These are phyloP conservation scores for Bipolaris bicolor DNA, from an alignment of 2,329 filamentous ascomycete genomes.

Conservation along the genomic window DNA sequence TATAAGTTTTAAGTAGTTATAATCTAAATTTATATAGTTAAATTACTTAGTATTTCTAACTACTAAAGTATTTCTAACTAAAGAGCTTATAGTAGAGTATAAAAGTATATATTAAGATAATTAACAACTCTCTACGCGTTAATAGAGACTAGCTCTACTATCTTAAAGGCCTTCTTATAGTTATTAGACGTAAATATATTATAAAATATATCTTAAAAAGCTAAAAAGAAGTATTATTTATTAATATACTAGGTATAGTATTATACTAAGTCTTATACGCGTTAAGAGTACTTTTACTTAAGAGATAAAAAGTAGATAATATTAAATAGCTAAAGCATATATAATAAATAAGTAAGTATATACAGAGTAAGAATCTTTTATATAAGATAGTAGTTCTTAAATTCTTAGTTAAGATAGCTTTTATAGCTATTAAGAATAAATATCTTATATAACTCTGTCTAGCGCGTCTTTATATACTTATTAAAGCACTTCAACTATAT, in stretches of 20 bases:
- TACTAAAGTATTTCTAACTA: background rate
- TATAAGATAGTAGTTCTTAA: no score
- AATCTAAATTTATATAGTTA: background rate
- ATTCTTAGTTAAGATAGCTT: background rate
- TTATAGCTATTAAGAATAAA: conserved; percentile 22
- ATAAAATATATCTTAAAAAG: background rate
- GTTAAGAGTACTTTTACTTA: background rate
- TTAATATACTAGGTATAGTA: background rate
- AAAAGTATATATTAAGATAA: background rate
- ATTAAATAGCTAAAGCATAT: no score
- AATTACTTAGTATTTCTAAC: background rate
- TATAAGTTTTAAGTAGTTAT: background rate
- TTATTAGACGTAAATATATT: background rate
- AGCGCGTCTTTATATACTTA: no score
- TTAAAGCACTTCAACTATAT: no score
- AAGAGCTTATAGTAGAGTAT: background rate
- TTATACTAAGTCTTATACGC: background rate
- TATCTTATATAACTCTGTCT: background rate
- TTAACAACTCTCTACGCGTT: background rate
- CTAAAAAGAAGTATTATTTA: background rate
- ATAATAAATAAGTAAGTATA: no score
- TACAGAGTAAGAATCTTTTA: no score
- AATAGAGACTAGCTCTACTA: no score
- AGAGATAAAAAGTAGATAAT: no score
- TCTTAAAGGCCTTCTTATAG: no score